These are phyloP conservation scores for Cyberlindnera lachancei DNA, from an alignment of 805 yeast genomes.

Conservation along the genomic window DNA sequence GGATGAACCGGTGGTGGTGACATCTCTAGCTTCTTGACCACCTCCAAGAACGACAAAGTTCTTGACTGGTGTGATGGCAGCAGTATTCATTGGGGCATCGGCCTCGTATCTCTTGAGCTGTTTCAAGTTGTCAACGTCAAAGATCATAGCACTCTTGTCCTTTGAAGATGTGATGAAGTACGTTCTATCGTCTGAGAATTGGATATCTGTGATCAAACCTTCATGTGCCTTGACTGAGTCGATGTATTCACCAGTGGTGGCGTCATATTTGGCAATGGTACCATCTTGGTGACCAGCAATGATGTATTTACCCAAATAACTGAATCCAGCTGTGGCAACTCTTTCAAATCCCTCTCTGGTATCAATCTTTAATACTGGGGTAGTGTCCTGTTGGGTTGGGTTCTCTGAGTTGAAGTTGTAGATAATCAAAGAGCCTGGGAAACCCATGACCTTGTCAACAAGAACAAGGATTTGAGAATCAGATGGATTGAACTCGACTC, in stretches of 20 bases:
- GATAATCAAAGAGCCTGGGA: conserved; percentile 65
- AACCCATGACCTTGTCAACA: conserved; percentile 90
- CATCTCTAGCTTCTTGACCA: conserved; percentile 98
- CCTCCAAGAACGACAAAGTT: conserved; percentile 93
- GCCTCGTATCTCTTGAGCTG: conserved; percentile 69
- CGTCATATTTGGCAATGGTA: conserved; percentile 69
- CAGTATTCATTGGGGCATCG: conserved; percentile 93
- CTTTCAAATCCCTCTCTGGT: conserved; percentile 55
- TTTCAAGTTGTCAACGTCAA: conserved; percentile 71
- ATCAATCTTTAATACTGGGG: conserved; percentile 52
- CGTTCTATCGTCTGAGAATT: conserved; percentile 77
- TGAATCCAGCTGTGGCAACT: conserved; percentile 82
- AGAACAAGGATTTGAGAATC: conserved; percentile 64
- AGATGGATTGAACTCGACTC: conserved; percentile 79
- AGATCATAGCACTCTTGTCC: conserved; percentile 75
- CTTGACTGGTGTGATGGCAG: conserved; percentile 88
- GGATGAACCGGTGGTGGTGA: conserved; percentile 88
- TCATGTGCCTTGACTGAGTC: conserved; percentile 63
- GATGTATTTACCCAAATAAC: conserved; percentile 64
- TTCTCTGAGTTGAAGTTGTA: conserved; percentile 53
- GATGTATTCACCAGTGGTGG: conserved; percentile 63
- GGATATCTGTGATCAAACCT: conserved; percentile 76
- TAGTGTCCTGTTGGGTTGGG: conserved; percentile 36
- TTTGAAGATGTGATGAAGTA: conserved; percentile 91
- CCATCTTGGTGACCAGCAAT: conserved; percentile 90